Base-by-base conservation (phyloP, 192 early-diverging fungal genomes). In the Funneliformis geosporum region DNA sequence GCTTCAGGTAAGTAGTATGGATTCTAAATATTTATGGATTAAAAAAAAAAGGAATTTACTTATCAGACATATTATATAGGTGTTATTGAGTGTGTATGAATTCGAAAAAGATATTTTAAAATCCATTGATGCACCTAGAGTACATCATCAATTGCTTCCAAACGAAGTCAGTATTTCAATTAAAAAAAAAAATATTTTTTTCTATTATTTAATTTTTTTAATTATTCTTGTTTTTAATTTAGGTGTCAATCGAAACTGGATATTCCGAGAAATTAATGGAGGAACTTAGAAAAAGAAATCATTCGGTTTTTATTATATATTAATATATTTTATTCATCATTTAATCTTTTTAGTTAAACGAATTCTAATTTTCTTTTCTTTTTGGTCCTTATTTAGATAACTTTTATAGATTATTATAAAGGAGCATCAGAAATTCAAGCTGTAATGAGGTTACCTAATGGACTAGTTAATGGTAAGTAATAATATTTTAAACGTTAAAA, bases 131-230 rank as follows among this genome's bases (percentile, higher is more conserved):
- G 70, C 79, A 43, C 92, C 94, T 8, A 89, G 97, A 16, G 80
- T 95, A 44, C 97, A 99, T 83, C 95, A 97, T 82, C 97, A 99
- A 83, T 88, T 99, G 70, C 80, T 97, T 72, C 97, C 97, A 5
- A 86, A 97, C 79, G 60, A 70, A 3, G 82, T 80, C 0, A 78
- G 73, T 55, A 61, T 10, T n/a, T 50, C 33, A 8, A 16, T 73
- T 50, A 42, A 14, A 38, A 33, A 33, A 33, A 33, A 33, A 33
- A 33, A 33, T 33, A 33, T 33, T 2, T 2, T n/a, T 2, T 33
- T 74, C 18, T 60, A 38, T 44, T 40, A 40, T n/a, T 40, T 40
- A 10, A 42, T 44, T 44, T 43, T 40, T 18, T 69, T 69, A 69
- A 40, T 33, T 43, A 14, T 14, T 69, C 5, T 14, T 65, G 28